A percentile compares a stretch with the other conserved stretches of the same genome.
Conservation (phyloP, 139 green algal genomes). For the Micractinium conductrix region DNA sequence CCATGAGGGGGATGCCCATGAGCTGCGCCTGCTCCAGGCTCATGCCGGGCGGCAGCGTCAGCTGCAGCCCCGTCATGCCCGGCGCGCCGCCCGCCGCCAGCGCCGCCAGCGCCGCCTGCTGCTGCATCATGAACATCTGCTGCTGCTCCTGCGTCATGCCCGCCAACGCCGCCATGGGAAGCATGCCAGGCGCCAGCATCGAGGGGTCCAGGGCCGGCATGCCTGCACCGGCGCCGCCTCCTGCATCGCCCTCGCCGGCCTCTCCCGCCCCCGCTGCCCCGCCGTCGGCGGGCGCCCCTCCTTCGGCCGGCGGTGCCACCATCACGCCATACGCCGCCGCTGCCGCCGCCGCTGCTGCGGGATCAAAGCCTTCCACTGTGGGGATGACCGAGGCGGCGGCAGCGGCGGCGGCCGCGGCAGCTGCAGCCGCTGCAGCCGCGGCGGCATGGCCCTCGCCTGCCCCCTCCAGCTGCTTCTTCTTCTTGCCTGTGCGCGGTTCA, state of each 20-base stretch:
- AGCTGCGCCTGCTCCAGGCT: slow-evolving; percentile 12
- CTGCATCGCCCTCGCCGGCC: neutral
- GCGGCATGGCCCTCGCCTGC: neutral
- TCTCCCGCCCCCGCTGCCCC: neutral
- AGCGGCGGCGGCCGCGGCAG: too few relatives aligned
- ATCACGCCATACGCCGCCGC: too few relatives aligned
- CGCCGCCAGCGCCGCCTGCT: neutral
- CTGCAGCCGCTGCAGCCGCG: neutral
- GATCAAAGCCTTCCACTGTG: neutral
- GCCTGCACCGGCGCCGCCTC: neutral
- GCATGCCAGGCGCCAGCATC: neutral
- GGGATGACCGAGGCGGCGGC: neutral
- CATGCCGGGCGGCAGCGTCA: slow-evolving; percentile 6
- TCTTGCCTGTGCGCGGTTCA: neutral
- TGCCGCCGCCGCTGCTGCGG: neutral
- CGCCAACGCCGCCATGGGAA: neutral
- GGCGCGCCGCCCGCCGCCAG: neutral
- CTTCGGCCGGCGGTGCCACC: neutral
- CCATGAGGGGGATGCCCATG: slow-evolving; percentile 32
- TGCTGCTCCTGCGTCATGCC: neutral
- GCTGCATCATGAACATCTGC: slow-evolving; percentile 23
- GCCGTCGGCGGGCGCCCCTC: neutral
- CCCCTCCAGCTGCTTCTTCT: neutral
- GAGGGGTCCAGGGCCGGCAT: neutral
- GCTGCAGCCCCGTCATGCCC: slow-evolving; percentile 17